phyloP scores from a whole-genome alignment of 257 asterid genomes.

The Solanum piurae region DNA sequence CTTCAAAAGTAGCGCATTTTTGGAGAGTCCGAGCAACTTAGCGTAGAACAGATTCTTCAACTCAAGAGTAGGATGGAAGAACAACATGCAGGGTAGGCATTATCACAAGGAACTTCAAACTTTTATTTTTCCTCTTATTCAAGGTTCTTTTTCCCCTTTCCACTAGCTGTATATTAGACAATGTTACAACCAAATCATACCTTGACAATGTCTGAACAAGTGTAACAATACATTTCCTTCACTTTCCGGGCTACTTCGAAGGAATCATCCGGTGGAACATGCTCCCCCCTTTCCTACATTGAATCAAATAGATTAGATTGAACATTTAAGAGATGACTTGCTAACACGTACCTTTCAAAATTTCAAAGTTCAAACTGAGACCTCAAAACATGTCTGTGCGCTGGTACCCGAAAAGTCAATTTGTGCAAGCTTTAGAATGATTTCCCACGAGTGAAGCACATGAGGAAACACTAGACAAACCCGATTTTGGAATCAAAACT shows the following conservation, averaged over 20 bases:
- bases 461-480: not conserved
- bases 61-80: not conserved
- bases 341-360: not conserved
- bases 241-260: slow-evolving; percentile 84
- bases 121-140: not conserved
- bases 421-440: not conserved
- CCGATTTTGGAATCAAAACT: not conserved
- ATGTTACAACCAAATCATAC: slow-evolving; percentile 19
- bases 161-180: not conserved
- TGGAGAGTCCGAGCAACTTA: too few relatives aligned
- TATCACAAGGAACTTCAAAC: not conserved
- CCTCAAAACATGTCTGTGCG: not conserved
- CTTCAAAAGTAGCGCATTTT: too few relatives aligned
- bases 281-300: slow-evolving; percentile 93
- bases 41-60: not conserved
- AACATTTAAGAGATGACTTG: not conserved
- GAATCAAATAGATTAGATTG: slow-evolving; percentile 2
- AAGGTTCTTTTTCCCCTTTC: not conserved
- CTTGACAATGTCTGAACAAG: slow-evolving; percentile 97
- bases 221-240: slow-evolving; percentile 92
- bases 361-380: not conserved
- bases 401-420: not conserved
- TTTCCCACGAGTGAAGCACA: not conserved
- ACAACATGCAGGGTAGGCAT: not conserved
- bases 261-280: slow-evolving; percentile 87